phyloP scores from a whole-genome alignment of 1,284 basidiomycete species.

The Cryptococcus sp. region DNA sequence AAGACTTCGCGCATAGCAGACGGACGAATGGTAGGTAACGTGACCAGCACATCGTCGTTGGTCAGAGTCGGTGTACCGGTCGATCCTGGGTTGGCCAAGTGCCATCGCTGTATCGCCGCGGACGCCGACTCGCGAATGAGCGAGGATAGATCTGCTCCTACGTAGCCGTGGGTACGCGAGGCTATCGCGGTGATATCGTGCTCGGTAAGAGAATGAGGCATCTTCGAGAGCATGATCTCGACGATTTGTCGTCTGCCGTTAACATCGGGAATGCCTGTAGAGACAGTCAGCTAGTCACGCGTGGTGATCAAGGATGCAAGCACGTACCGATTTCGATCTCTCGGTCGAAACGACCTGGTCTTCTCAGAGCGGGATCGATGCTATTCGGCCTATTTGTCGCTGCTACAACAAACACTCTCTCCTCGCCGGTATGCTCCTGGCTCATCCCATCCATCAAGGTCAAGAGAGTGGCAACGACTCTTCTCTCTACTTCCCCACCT shows the following conservation, averaged over 20 bases:
- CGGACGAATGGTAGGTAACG: slow-evolving; percentile 79
- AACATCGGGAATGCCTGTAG: slow-evolving; percentile 80
- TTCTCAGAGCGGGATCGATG: slow-evolving; percentile 89
- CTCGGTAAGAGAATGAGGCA: slow-evolving; percentile 70
- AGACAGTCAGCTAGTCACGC: slow-evolving; percentile 3
- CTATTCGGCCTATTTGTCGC: slow-evolving; percentile 97
- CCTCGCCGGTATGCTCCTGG: slow-evolving; percentile 54
- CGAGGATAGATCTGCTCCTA: slow-evolving; percentile 91
- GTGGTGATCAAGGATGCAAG: not conserved
- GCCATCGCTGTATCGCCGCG: slow-evolving; percentile 80
- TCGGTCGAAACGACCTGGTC: slow-evolving; percentile 93
- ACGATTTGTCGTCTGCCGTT: slow-evolving; percentile 81
- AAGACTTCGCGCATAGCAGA: slow-evolving; percentile 94
- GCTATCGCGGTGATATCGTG: slow-evolving; percentile 70
- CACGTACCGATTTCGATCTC: slow-evolving; percentile 90
- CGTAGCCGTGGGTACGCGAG: slow-evolving; percentile 87
- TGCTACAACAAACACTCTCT: slow-evolving; percentile 86
- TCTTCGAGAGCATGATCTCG: slow-evolving; percentile 73
- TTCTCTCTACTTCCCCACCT: slow-evolving; percentile 90
- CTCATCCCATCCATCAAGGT: slow-evolving; percentile 95
- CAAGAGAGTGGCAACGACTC: slow-evolving; percentile 92
- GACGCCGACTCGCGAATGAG: slow-evolving; percentile 93
- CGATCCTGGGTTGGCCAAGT: slow-evolving; percentile 46
- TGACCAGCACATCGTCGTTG: slow-evolving; percentile 66
- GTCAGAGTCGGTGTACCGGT: slow-evolving; percentile 57